Conservation (phyloP, 768 basidiomycete genomes). For the Pholiota molesta region DNA sequence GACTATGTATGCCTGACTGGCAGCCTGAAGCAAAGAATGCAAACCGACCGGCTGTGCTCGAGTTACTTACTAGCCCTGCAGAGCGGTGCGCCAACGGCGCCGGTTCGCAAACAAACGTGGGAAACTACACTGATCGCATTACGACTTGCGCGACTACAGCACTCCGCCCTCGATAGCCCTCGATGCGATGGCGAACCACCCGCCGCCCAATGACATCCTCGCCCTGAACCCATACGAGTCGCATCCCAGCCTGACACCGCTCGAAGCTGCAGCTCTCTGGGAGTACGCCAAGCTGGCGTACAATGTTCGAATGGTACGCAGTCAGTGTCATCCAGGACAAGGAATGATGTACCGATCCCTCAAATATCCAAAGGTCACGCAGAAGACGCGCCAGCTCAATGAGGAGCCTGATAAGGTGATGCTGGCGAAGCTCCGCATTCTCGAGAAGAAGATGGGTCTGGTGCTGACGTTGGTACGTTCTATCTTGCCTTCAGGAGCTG, state of each 20-base stretch:
- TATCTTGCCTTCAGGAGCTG: background rate
- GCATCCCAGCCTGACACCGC: slow-evolving; percentile 63
- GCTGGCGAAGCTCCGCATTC: slow-evolving; percentile 70
- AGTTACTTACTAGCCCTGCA: no score
- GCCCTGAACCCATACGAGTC: slow-evolving; percentile 72
- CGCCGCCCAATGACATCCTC: slow-evolving; percentile 43
- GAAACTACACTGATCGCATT: background rate
- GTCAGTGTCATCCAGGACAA: background rate
- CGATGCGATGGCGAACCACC: slow-evolving; percentile 18
- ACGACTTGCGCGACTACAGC: no score
- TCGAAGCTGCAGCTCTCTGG: slow-evolving; percentile 86
- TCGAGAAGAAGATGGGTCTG: slow-evolving; percentile 95
- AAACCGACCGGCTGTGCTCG: no score
- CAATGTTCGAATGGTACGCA: slow-evolving; percentile 74
- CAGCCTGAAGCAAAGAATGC: no score
- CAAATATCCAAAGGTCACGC: slow-evolving; percentile 50
- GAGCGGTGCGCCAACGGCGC: no score
- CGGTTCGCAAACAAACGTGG: background rate
- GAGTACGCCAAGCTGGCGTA: slow-evolving; percentile 90
- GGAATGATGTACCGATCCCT: background rate
- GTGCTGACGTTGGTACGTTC: slow-evolving; percentile 84
- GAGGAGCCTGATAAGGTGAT: slow-evolving; percentile 80
- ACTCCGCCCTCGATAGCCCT: background rate
- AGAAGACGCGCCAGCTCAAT: slow-evolving; percentile 68
- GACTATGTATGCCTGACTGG: no score